Percentiles rank a stretch among this genome's conserved stretches.
Evolutionary conservation across 257 asterid genomes (phyloP).

Genomic region (Solanum microdontum): DNA sequence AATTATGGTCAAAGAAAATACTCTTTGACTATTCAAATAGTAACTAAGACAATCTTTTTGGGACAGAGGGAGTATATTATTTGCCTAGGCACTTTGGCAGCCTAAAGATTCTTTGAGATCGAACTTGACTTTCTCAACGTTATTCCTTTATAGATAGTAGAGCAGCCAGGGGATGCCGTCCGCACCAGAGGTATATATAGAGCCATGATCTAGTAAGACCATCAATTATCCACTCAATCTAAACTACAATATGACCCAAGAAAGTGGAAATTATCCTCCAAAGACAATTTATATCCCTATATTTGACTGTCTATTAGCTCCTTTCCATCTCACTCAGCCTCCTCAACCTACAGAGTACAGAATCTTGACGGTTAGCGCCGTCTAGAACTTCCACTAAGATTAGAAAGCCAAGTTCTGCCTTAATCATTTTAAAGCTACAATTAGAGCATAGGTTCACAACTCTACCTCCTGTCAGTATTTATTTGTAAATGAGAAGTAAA

Average conservation of each 20-base stretch:
- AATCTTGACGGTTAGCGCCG: neutral
- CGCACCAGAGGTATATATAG: neutral
- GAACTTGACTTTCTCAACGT: neutral
- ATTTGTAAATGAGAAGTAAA: neutral
- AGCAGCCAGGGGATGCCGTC: neutral
- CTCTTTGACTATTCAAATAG: neutral
- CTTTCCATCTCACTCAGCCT: neutral
- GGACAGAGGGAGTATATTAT: neutral
- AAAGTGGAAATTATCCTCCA: neutral
- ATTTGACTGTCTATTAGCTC: neutral
- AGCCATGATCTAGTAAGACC: neutral
- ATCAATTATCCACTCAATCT: neutral
- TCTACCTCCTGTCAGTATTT: neutral
- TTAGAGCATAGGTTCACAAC: neutral
- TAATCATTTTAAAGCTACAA: neutral
- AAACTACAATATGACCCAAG: neutral
- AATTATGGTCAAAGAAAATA: neutral
- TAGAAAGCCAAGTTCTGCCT: neutral
- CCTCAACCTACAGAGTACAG: neutral
- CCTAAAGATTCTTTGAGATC: neutral
- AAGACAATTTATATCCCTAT: neutral
- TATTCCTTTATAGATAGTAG: neutral
- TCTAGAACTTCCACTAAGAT: neutral
- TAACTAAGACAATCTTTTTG: neutral
- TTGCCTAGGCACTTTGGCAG: neutral